Base-by-base conservation (phyloP, 1,284 basidiomycete species). In the Cutaneotrichosporon cyanovorans region DNA sequence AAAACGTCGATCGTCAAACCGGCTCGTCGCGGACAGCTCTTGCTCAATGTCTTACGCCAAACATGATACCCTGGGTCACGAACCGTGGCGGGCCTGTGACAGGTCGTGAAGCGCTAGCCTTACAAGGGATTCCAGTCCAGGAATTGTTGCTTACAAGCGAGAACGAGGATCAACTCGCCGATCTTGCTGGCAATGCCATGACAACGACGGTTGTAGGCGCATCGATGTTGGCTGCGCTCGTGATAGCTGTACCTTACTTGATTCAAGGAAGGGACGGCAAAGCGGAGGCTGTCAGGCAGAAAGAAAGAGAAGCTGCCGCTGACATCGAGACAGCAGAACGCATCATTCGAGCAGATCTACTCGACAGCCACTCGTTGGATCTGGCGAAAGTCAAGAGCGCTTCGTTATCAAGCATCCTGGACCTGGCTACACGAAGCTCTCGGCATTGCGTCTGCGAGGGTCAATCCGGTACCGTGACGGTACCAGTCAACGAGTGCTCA, bases 71-170 rank as follows among this genome's bases (percentile, higher is more conserved):
- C 0, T 96, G 90, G 65, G 84, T 95, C 62, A 90, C 92, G 23
- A 90, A 87, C 62, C 88, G 91, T 42, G 92, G 92, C 33, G 91
- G 92, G n/a, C 92, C 91, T 3, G 85, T 96, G 80, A 84, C 92
- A 14, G 91, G 91, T 9, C 73, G 91, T 28, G 91, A 96, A 66
- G 91, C 91, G 0, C 75, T 96, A 20, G 86, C 88, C 4, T 83
- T 96, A 75, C 91, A 96, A 64, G 92, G 91, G 20, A 78, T 96
- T 35, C 91, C 91, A 0, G 82, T 95, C 31, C 85, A 93, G 65
- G 87, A 91, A 63, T 77, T 96, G 2, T 77, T 96, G 7, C 77
- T 96, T 37, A 96, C 91, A 2, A 82, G 89, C 47, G 91, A 96
- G 72, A 88, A 79, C 11, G 87, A 93, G 67, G 92, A 95, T 70